phyloP scores from a whole-genome alignment of 2,329 filamentous ascomycete genomes.

The Botrytis byssoidea region DNA sequence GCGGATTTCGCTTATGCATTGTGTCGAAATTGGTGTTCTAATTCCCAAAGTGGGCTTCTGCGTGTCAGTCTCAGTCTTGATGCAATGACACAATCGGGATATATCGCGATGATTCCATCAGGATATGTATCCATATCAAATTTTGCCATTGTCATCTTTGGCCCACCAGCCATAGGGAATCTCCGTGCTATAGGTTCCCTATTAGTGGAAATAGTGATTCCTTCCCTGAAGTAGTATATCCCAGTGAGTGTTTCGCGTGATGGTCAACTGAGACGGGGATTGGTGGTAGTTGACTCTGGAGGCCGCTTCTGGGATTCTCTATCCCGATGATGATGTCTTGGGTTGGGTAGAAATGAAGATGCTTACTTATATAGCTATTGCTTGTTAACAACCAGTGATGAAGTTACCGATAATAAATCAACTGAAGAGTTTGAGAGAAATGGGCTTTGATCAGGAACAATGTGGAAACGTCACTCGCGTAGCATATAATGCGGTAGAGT shows the following conservation, averaged over 20 bases:
- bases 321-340: neutral
- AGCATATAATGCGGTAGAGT: neutral
- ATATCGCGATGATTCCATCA: too few species aligned
- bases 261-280: too few species aligned
- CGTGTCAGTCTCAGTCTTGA: too few species aligned
- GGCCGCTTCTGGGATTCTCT: fast-evolving
- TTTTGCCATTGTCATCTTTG: too few species aligned
- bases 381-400: neutral
- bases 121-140: too few species aligned
- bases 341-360: neutral
- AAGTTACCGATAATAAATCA: neutral
- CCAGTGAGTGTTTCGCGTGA: neutral
- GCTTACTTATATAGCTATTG: neutral
- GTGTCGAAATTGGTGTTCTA: too few species aligned
- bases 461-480: fast-evolving
- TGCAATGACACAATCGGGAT: too few species aligned
- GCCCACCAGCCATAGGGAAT: neutral
- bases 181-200: neutral
- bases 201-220: neutral
- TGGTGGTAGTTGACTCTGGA: neutral
- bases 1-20: too few species aligned
- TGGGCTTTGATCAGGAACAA: neutral
- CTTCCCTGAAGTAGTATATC: too few species aligned
- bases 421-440: neutral
- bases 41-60: too few species aligned